These are phyloP conservation scores for Chrysanthemum seticuspe DNA, from an alignment of 129 eudicot species.

Conservation along the genomic window DNA sequence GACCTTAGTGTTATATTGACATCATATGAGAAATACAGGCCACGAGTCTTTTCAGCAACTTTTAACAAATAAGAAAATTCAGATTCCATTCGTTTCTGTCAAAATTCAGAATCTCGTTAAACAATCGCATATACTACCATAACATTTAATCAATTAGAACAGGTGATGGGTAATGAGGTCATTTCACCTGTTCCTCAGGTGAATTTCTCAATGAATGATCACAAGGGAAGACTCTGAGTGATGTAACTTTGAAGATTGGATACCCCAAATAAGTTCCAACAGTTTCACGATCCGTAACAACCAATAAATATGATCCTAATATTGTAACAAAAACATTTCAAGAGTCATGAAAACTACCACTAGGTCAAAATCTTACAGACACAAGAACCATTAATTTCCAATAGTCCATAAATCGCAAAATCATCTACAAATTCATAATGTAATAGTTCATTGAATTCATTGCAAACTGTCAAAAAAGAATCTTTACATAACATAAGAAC, in stretches of 20 bases:
- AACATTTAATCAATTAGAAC: not conserved
- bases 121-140: slow-evolving; percentile 1
- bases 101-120: slow-evolving; percentile 7
- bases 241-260: slow-evolving; percentile 77
- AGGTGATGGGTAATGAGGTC: not conserved
- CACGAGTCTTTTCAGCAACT: slow-evolving; percentile 76
- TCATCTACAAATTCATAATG: too few species aligned
- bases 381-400: too few species aligned
- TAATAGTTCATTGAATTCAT: too few species aligned
- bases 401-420: too few species aligned
- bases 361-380: too few species aligned
- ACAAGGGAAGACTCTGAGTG: slow-evolving; percentile 81
- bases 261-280: slow-evolving; percentile 86
- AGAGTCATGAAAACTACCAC: slow-evolving; percentile 10
- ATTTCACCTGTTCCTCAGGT: slow-evolving; percentile 73
- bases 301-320: slow-evolving; percentile 82
- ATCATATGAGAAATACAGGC: slow-evolving; percentile 89
- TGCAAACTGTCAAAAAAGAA: too few species aligned
- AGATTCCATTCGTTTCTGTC: slow-evolving; percentile 86
- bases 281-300: slow-evolving; percentile 71
- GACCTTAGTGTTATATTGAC: slow-evolving; percentile 94
- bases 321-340: slow-evolving; percentile 1
- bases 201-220: slow-evolving; percentile 71
- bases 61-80: slow-evolving; percentile 72
- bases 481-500: not conserved